Percentiles rank a stretch among this genome's conserved stretches.
Conservation (phyloP, 257 asterid species). For the Nicotiana benthamiana region DNA sequence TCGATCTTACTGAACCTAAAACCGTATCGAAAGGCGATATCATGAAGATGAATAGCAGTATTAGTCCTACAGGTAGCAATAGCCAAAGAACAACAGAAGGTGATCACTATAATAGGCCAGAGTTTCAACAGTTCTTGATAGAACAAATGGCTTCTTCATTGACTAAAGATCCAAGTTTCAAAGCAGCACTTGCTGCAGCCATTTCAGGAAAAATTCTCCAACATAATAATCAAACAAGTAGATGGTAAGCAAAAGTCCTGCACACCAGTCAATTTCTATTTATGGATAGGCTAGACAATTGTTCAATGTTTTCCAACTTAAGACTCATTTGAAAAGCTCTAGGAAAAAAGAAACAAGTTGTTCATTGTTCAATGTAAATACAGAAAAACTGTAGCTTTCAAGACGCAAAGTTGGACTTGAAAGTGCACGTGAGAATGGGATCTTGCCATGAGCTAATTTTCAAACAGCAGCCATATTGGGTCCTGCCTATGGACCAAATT, state of each 20-base stretch:
- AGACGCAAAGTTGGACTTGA: slow-evolving; percentile 2
- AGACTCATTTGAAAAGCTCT: neutral
- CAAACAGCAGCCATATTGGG: slow-evolving; percentile 4
- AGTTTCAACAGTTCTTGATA: slow-evolving; percentile 49
- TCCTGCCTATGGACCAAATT: neutral
- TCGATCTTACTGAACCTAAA: slow-evolving; percentile 56
- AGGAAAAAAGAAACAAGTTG: neutral
- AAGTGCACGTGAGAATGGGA: slow-evolving; percentile 8
- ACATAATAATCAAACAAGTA: slow-evolving; percentile 9
- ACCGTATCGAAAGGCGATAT: slow-evolving; percentile 12
- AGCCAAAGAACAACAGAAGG: neutral
- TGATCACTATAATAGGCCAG: slow-evolving; percentile 19
- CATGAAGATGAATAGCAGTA: neutral
- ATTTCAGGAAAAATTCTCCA: slow-evolving; percentile 75
- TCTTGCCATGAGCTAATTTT: neutral
- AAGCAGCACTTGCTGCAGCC: slow-evolving; percentile 94
- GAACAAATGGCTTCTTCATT: slow-evolving; percentile 87
- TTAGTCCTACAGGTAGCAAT: neutral
- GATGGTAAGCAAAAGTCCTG: neutral
- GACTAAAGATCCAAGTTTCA: slow-evolving; percentile 83
- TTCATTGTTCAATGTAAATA: slow-evolving; percentile 1
- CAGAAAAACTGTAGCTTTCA: neutral
- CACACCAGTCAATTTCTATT: neutral
- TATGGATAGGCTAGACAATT: slow-evolving; percentile 3
- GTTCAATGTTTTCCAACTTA: slow-evolving; percentile 4